These are phyloP conservation scores for Chimonanthus praecox DNA, from an alignment of 164 flowering plant genomes.

Conservation along the genomic window DNA sequence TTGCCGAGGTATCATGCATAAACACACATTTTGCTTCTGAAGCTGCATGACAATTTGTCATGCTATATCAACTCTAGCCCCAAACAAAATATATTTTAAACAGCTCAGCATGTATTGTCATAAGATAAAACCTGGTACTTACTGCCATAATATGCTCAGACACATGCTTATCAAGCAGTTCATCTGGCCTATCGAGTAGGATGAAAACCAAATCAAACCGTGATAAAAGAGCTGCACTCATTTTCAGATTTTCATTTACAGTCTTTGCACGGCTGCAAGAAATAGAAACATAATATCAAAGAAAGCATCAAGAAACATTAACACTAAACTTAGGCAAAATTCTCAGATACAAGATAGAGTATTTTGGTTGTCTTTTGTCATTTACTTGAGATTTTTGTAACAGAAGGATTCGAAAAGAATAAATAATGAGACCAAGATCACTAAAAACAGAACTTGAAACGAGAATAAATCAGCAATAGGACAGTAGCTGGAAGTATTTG, in stretches of 20 bases:
- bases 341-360: neutral
- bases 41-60: neutral
- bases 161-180: constrained; percentile 73
- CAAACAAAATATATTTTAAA: too few species aligned
- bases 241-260: constrained; percentile 94
- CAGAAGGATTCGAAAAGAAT: neutral
- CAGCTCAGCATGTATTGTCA: neutral
- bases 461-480: neutral
- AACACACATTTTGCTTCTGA: neutral
- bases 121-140: constrained; percentile 21
- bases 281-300: neutral
- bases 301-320: neutral
- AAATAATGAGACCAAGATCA: neutral
- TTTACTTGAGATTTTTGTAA: neutral
- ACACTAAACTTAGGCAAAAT: neutral
- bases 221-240: constrained; percentile 94
- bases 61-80: neutral
- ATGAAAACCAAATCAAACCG: constrained; percentile 98
- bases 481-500: neutral
- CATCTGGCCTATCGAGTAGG: constrained; percentile 91
- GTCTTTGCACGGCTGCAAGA: constrained; percentile 96
- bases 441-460: neutral
- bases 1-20: neutral
- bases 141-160: constrained; percentile 98
- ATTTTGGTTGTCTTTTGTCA: neutral